Base-by-base conservation (phyloP, 2,329 filamentous ascomycete genomes). In the Sporothrix humicola region DNA sequence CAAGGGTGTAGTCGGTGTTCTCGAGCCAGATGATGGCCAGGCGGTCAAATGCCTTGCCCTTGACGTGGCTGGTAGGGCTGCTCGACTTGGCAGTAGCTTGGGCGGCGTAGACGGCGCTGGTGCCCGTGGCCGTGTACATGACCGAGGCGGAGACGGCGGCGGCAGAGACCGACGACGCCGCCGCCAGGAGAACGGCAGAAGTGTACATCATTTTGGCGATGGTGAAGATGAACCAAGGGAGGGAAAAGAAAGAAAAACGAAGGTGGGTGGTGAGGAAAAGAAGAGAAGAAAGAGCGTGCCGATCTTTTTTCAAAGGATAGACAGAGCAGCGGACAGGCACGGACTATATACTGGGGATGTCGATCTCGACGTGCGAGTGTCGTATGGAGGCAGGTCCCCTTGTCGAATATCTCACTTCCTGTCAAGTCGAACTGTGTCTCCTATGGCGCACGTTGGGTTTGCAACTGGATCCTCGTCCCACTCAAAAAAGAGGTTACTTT, bases 1-100 rank as follows among this genome's bases (percentile, higher is more conserved):
- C 89, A 78, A 90, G 87, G 71, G 88, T 86, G 76, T 88, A 94
- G 81, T 90, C 86, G 68, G 90, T 92, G 80, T 95, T 95, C 83
- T 95, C 93, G 66, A 94, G 86, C 90, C 91, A 95, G 81, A 95
- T 89, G 73, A 90, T 87, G 72, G 89, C 89, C 75, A 93, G 88
- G 17, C 92, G 89, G 79, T 94, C 87, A 79, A 95, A 95, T 0
- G 86, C 89, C 79, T 91, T 89, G 75, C 93, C 93, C 79, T 89
- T 86, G 70, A 94, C 89, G 78, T 89, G 80, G 79, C 86, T 90
- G 46, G 86, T 89, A 1, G 90, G 89, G 75, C 88, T 89, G 75
- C 83, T 82, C 1, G 90, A 90, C 79, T 85, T 84, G 12, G 89
- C 89, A 1, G 88, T 91, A 8, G 89, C 89, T 70, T 85, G 85